Conservation (phyloP, 2,329 filamentous ascomycete species). For the Helicocarpus griseus region DNA sequence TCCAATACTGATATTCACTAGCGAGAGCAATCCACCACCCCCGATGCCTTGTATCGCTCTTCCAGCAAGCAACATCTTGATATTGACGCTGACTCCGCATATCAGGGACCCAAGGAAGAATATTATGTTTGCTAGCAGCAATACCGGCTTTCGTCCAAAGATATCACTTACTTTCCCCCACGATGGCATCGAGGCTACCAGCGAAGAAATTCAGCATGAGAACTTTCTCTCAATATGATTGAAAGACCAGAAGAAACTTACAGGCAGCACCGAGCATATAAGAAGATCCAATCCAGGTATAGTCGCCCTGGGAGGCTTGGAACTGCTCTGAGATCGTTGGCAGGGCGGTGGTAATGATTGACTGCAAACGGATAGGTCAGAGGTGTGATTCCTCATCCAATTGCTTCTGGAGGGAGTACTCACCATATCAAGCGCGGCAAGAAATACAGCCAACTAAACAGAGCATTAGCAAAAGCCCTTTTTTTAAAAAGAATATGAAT, state of each 20-base stretch:
- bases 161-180: conserved; percentile 58
- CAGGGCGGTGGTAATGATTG: conserved; percentile 27
- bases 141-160: conserved; percentile 54
- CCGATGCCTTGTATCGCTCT: conserved; percentile 55
- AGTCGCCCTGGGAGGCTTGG: conserved; percentile 22
- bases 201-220: not conserved
- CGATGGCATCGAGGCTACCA: conserved; percentile 32
- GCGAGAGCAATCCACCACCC: conserved; percentile 53
- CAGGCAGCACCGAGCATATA: conserved; percentile 26
- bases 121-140: conserved; percentile 50
- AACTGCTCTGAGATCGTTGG: conserved; percentile 25
- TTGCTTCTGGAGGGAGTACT: conserved; percentile 4
- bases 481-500: not conserved
- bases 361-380: conserved; percentile 10
- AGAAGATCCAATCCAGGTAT: conserved; percentile 30
- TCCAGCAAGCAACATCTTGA: conserved; percentile 53
- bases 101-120: conserved; percentile 55
- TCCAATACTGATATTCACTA: conserved; percentile 55
- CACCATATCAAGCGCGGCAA: conserved; percentile 51
- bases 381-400: not conserved
- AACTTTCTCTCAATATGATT: not conserved
- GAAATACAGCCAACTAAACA: conserved; percentile 45
- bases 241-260: conserved; percentile 12
- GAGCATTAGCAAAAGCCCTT: not conserved
- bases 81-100: conserved; percentile 48